A percentile compares a stretch with the other conserved stretches of the same genome.
Conservation (phyloP, 768 basidiomycete genomes). For the Kwoniella shandongensis region DNA sequence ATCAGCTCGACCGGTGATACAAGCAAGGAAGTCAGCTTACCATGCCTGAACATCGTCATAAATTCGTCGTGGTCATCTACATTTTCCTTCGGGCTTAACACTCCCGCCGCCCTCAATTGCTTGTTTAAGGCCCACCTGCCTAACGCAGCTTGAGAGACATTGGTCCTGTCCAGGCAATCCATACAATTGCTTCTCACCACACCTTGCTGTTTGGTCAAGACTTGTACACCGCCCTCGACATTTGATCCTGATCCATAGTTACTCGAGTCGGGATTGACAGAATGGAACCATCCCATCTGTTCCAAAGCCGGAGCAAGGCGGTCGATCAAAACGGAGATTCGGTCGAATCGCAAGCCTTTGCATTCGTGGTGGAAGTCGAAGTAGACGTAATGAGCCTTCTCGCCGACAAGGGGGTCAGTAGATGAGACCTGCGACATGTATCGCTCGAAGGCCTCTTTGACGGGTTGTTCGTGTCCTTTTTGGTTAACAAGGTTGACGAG, state of each 20-base stretch:
- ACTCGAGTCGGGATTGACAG: slow-evolving; percentile 51
- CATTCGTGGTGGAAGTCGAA: slow-evolving; percentile 98
- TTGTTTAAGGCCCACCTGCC: slow-evolving; percentile 79
- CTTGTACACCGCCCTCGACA: slow-evolving; percentile 57
- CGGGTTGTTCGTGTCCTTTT: slow-evolving; percentile 84
- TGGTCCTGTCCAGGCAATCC: slow-evolving; percentile 92
- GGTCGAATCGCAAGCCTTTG: slow-evolving; percentile 90
- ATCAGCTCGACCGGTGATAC: background rate
- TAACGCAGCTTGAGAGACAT: slow-evolving; percentile 89
- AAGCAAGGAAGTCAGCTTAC: slow-evolving; percentile 58
- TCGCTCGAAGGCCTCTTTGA: slow-evolving; percentile 93
- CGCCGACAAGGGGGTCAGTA: slow-evolving; percentile 55
- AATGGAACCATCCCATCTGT: slow-evolving; percentile 56
- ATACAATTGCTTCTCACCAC: slow-evolving; percentile 93
- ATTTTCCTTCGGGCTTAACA: slow-evolving; percentile 68
- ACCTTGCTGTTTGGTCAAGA: slow-evolving; percentile 66
- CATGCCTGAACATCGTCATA: slow-evolving; percentile 78
- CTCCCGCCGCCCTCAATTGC: slow-evolving; percentile 72
- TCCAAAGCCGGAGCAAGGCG: slow-evolving; percentile 60
- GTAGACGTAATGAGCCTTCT: slow-evolving; percentile 80
- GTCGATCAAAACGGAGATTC: slow-evolving; percentile 79
- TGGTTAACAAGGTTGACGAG: slow-evolving; percentile 92
- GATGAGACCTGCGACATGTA: slow-evolving; percentile 63
- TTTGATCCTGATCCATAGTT: slow-evolving; percentile 6
- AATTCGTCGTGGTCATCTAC: slow-evolving; percentile 80